Evolutionary conservation across 2,329 filamentous ascomycete genomes (phyloP), one percentile per base, ranked within the genome.

Genomic region (Phialophora macrospora): DNA sequence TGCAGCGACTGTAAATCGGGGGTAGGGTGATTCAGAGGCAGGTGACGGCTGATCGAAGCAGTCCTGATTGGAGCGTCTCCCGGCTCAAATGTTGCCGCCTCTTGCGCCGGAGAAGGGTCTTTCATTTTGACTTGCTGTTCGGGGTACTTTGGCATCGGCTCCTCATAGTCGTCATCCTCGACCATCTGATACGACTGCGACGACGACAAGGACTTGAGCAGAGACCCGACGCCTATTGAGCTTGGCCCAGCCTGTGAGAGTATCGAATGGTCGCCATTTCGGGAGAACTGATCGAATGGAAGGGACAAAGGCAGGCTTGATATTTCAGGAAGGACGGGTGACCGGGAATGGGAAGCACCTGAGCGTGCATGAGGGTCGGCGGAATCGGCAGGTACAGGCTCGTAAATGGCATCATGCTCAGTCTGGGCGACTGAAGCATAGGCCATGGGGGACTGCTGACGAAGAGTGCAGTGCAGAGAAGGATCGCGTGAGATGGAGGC

Each of bases 1-100:
- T 83, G 81, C 63, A 82, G 68, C 38, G 81, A 79, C 67, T 83
- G 81, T 17, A 83, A 75, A 70, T 81, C 81, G 3, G 81, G 81
- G 14, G 76, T 82, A 17, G 81, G 81, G 72, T 82, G 81, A 63
- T 77, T 79, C 63, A 83, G 76, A 67, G 79, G 79, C 17, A 80
- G 74, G 46, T 80, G 75, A 41, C 74, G 73, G 61, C 78, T 79
- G 60, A 78, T 78, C 44, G 76, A 77, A 26, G 80, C 76, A 41
- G 77, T 79, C 59, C 71, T 68, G 55, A 71, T 70, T 55, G 70
- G 70, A 51, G 68, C 63, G 17, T 69, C 62, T 54, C 64, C 69
- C 28, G 61, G 54, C 44, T 65, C 41, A 28, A 66, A 60, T 57
- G 64, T 46, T 32, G 60, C 38, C 51, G 66, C 59, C n/a, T 66